A percentile compares a stretch with the other conserved stretches of the same genome.
phyloP scores from a whole-genome alignment of 257 asterid species.

The Solanum pennellii region DNA sequence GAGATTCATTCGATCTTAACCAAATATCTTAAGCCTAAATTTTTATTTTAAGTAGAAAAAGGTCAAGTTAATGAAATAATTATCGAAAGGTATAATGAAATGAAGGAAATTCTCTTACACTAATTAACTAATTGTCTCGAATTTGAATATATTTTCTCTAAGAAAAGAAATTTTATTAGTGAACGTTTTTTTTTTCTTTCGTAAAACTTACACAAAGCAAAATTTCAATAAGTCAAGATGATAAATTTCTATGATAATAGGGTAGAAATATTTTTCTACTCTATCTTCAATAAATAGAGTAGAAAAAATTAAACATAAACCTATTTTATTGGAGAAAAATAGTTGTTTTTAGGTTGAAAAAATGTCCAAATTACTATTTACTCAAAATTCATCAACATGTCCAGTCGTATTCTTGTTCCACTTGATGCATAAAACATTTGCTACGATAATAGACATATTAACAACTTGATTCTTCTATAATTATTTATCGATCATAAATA shows the following conservation, averaged over 20 bases:
- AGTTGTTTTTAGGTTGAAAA: not conserved
- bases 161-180: not conserved
- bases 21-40: not conserved
- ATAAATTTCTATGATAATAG: not conserved
- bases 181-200: not conserved
- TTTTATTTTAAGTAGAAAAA: not conserved
- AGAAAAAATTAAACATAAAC: not conserved
- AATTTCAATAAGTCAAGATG: not conserved
- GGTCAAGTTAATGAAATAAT: not conserved
- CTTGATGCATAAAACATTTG: too few relatives aligned
- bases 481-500: too few relatives aligned
- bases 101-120: not conserved
- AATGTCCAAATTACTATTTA: not conserved
- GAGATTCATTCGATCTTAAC: not conserved
- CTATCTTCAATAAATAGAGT: not conserved
- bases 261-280: not conserved
- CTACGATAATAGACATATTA: too few relatives aligned
- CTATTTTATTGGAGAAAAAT: not conserved
- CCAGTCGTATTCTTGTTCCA: too few relatives aligned
- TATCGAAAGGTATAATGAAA: not conserved
- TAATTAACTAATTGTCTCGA: not conserved
- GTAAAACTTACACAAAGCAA: not conserved
- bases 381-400: too few relatives aligned
- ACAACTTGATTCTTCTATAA: not conserved
- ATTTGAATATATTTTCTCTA: not conserved